Percentiles rank a stretch among this genome's conserved stretches.
Evolutionary conservation across 73 alveolate genomes (phyloP).

Genomic region (Paramecium primaurelia): DNA sequence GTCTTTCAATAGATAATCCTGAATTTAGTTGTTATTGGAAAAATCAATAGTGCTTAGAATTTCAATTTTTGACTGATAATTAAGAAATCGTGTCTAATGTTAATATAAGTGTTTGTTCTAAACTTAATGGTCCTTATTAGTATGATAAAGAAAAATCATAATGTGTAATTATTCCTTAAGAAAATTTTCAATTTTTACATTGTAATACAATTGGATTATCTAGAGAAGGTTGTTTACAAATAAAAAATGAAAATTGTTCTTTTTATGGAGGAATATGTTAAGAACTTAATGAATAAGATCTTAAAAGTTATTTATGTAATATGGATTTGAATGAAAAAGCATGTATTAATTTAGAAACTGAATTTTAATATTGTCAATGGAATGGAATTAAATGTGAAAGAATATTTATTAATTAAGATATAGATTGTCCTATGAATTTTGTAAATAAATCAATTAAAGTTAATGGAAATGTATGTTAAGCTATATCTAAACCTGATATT

Average conservation of each 20-base stretch:
- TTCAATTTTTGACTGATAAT: background rate
- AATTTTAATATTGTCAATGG: slow-evolving; percentile 20
- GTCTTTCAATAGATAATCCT: background rate
- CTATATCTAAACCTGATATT: background rate
- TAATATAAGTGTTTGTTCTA: background rate
- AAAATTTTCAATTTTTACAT: background rate
- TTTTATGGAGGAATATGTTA: background rate
- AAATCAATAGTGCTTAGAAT: background rate
- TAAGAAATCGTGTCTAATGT: background rate
- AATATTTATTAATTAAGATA: background rate
- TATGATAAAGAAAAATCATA: background rate
- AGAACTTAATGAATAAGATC: background rate
- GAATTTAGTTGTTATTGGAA: background rate
- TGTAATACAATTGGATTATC: background rate
- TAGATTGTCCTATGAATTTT: background rate
- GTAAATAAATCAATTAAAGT: background rate
- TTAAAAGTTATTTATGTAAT: background rate
- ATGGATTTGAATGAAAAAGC: background rate
- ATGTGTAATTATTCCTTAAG: background rate
- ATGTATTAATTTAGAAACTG: background rate
- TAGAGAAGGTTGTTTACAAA: background rate
- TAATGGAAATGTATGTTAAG: slow-evolving; percentile 11
- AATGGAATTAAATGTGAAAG: background rate
- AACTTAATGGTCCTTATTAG: background rate
- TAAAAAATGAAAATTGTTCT: background rate